Evolutionary conservation across 805 yeast species (phyloP).

Genomic region (Clavispora carvajalis): DNA sequence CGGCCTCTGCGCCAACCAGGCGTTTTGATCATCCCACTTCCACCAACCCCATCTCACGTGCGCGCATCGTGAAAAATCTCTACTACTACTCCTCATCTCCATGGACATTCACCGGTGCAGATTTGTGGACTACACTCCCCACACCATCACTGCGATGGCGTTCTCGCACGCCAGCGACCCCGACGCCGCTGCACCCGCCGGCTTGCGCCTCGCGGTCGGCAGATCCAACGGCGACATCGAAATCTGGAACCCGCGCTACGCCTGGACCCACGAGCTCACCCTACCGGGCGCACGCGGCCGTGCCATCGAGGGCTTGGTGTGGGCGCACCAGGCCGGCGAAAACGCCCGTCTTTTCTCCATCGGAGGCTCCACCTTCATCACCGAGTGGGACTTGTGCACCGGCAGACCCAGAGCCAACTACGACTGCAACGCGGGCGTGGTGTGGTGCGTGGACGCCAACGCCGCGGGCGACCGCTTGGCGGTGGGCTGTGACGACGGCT

Average conservation of each 20-base stretch:
- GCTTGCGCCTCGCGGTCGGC: conserved; percentile 81
- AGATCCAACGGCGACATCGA: conserved; percentile 93
- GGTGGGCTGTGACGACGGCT: conserved; percentile 94
- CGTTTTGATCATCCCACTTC: neutral
- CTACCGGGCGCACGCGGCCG: conserved; percentile 78
- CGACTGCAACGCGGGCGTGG: conserved; percentile 89
- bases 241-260: conserved; percentile 82
- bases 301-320: conserved; percentile 83
- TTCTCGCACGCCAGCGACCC: conserved; percentile 50
- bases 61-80: conserved; percentile 12
- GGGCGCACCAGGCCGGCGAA: conserved; percentile 52
- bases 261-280: conserved; percentile 72
- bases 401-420: conserved; percentile 69
- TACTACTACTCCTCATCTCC: conserved; percentile 1
- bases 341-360: conserved; percentile 76
- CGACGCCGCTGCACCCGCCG: conserved; percentile 36
- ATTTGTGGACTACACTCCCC: conserved; percentile 85
- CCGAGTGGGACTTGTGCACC: conserved; percentile 85
- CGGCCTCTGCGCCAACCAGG: too few species aligned
- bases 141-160: conserved; percentile 73
- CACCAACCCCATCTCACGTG: conserved; percentile 5
- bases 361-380: conserved; percentile 86
- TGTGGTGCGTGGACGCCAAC: conserved; percentile 80
- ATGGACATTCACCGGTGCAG: conserved; percentile 88
- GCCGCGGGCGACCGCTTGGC: conserved; percentile 61